Base-by-base conservation (phyloP, 2,329 filamentous ascomycete genomes). In the Sporothrix protearum region DNA sequence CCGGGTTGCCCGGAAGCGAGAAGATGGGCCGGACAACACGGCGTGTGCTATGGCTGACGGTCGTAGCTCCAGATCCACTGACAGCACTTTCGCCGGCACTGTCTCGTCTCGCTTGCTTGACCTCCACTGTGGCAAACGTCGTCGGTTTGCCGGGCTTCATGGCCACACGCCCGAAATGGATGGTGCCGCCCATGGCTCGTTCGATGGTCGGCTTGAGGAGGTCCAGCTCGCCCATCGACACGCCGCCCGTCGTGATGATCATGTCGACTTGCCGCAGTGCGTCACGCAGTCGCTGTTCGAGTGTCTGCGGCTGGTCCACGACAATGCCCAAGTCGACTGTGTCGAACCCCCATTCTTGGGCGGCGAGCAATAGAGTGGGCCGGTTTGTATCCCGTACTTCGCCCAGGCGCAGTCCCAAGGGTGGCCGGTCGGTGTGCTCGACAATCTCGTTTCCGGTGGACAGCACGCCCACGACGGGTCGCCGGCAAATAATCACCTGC, bases 71-170 rank as follows among this genome's bases (percentile, higher is more conserved):
- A n/a, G n/a, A n/a, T 4, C 4, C 45, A n/a, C 45, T 51, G 10
- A 12, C 25, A 28, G 8, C 10, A 28, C 61, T 47, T 33, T 33
- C 25, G 36, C 51, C 53, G 12, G 53, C 42, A 2, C 16, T 64
- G 53, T 87, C 83, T 25, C 89, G 88, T 1, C 77, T 78, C 73
- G 87, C 86, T 72, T 87, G 83, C 79, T 89, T 90, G 51, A 87
- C 83, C 0, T 92, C 90, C 0, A 98, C 87, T 0, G 93, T 97
- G 2, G 96, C 96, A 80, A 99, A 99, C 0, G 96, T 99, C 0
- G 94, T 97, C 1, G 96, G 96, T 81, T 98, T 99, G 4, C 96
- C 96, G 0, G 96, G 96, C 83, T 99, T 99, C 96, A 99, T 98
- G 70, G 91, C 88, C 2, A 99, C 96, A 2, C 96, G 91, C 30